Evolutionary conservation across 352 stramenopile species (phyloP), one percentile per base, ranked within the genome.

Genomic region (Globisporangium okanoganense): DNA sequence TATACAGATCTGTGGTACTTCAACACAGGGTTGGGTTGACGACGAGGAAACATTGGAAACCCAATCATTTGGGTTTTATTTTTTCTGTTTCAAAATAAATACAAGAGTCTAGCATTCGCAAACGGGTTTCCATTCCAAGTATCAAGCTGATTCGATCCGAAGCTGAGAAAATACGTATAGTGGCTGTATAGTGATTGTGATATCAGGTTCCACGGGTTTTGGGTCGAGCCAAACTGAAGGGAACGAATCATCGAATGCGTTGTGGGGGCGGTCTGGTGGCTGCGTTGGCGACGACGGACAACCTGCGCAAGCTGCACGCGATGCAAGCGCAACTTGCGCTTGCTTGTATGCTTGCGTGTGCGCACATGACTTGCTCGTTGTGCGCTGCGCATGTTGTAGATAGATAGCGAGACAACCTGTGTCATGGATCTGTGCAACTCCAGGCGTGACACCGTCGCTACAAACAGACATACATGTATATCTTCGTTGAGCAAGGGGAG

Each of bases 211-310:
- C 6, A 38, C 25, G 36, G 14, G 25, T 38, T 33, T 53, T n/a
- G n/a, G n/a, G 6, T 53, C 20, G 48, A 53, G 25, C 25, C 24
- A 53, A 38, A 4, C 45, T 53, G 47, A 54, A 54, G 48, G 48
- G 48, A 54, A 40, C 18, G 27, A 50, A 49, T 22, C 14, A 38
- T 45, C 8, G 38, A 22, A 45, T 45, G 38, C 38, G 38, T 33
- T 6, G 29, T 53, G 25, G 8, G 38, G 47, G 47, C 25, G 47
- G 47, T 18, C 25, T 16, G n/a, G n/a, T 16, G 25, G 20, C n/a
- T n/a, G 29, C 40, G 4, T 8, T 14, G 40, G 16, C 20, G 16
- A n/a, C 20, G 20, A n/a, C n/a, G n/a, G n/a, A n/a, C 22, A 33
- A 16, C 43, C 9, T n/a, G 13, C 20, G 24, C 43, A 0, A 7